Base-by-base conservation (phyloP, 2,329 filamentous ascomycete genomes). In the Apiospora koreana region DNA sequence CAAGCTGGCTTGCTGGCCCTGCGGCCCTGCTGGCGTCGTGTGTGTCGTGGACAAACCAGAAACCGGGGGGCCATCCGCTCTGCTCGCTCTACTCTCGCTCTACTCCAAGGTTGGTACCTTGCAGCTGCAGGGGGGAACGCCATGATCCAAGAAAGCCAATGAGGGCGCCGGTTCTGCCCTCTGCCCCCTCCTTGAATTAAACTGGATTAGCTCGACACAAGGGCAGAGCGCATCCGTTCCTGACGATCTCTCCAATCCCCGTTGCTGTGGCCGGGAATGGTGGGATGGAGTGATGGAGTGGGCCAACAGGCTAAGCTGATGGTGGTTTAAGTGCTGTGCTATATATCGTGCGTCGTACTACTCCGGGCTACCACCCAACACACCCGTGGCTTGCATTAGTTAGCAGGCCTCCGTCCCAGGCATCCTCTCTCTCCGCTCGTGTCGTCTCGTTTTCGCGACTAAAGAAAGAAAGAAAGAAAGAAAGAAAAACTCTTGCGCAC, bases 71-170 rank as follows among this genome's bases (percentile, higher is more conserved):
- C 25, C 23, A 46, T 67, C 65, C 65, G 65, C 45, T 35, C 45
- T 31, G 25, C 65, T 67, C 50, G n/a, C n/a, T n/a, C n/a, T n/a
- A n/a, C n/a, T n/a, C n/a, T n/a, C n/a, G n/a, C n/a, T 35, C 45
- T 31, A 43, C 65, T 68, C 54, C 54, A 62, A 38, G 21, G 54
- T 62, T 38, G 31, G 54, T 62, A 68, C 66, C 66, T 68, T 68
- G 45, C 66, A 68, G 66, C 66, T 62, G 66, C 66, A 68, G 66
- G 66, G 66, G 66, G 41, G 54, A 21, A 38, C 54, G 31, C 54
- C 54, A 62, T 62, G 54, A 62, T 38, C 9, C 54, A 38, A 62
- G 54, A 38, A 38, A 62, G 54, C 54, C 54, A 62, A 62, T 62
- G 54, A 7, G 54, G 3, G 21, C 10, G 54, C 31, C 31, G 21